These are phyloP conservation scores for Xylariaceae sp. DNA, from an alignment of 2,329 filamentous ascomycete genomes.

Conservation along the genomic window DNA sequence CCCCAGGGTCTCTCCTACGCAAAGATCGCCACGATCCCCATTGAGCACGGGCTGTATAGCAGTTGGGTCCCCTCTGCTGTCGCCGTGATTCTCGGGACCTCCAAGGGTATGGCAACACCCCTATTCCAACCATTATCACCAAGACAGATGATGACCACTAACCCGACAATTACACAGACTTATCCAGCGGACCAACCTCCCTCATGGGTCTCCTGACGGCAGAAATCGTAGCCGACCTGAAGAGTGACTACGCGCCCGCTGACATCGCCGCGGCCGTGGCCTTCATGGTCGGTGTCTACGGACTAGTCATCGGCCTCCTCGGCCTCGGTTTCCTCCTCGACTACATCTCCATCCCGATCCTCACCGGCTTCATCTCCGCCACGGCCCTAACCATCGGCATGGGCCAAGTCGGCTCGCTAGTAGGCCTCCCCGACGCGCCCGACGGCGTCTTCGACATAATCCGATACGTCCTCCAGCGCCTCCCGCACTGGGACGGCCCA, in stretches of 20 bases:
- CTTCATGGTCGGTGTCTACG: conserved; percentile 59
- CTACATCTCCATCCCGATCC: conserved; percentile 61
- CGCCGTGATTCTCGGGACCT: conserved; percentile 58
- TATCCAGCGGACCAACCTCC: conserved; percentile 61
- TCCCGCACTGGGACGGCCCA: conserved; percentile 54
- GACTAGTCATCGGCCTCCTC: conserved; percentile 55
- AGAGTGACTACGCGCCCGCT: conserved; percentile 48
- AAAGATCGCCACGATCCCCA: conserved; percentile 57
- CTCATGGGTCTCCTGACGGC: conserved; percentile 60
- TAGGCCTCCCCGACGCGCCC: conserved; percentile 50
- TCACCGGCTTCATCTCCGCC: conserved; percentile 63
- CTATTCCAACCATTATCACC: neutral
- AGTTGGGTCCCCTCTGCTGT: conserved; percentile 55
- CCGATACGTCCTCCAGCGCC: conserved; percentile 52
- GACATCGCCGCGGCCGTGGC: conserved; percentile 59
- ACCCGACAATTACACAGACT: conserved; percentile 38
- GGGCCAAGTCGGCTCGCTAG: conserved; percentile 59
- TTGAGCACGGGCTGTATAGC: conserved; percentile 57
- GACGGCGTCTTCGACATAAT: conserved; percentile 54
- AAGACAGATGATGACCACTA: conserved; percentile 25
- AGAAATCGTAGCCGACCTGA: conserved; percentile 53
- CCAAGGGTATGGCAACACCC: conserved; percentile 45
- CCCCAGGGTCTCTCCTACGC: conserved; percentile 60
- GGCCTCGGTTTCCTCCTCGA: conserved; percentile 63
- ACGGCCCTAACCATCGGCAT: conserved; percentile 63